Conservation (phyloP, 129 eudicot genomes). For the Logfia minima region DNA sequence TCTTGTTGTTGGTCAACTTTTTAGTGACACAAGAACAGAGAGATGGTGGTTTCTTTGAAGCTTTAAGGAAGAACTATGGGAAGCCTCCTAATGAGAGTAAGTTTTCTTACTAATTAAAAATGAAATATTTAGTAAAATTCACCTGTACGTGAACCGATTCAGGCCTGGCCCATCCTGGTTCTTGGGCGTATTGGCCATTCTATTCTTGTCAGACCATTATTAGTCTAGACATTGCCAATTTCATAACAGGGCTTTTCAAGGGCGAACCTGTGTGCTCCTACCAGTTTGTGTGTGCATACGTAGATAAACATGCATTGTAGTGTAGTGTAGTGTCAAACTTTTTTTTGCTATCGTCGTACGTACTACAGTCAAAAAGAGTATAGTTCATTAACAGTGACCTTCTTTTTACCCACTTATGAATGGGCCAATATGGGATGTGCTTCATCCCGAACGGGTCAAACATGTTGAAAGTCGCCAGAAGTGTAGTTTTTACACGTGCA, state of each 20-base stretch:
- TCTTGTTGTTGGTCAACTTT: slow-evolving; percentile 11
- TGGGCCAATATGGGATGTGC: not conserved
- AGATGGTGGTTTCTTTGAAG: slow-evolving; percentile 58
- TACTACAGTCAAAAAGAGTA: too few species aligned
- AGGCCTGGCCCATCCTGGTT: not conserved
- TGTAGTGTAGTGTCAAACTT: not conserved
- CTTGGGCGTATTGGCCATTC: not conserved
- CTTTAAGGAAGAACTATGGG: slow-evolving; percentile 59
- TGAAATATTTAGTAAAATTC: not conserved
- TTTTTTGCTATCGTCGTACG: too few species aligned
- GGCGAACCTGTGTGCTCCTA: not conserved
- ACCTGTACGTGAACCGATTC: not conserved
- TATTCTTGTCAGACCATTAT: not conserved
- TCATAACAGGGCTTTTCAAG: too few species aligned
- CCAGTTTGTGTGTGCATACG: not conserved
- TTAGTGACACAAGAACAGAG: slow-evolving; percentile 74
- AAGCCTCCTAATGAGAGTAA: slow-evolving; percentile 65
- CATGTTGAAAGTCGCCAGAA: not conserved
- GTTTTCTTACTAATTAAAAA: slow-evolving; percentile 16
- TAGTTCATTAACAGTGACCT: too few species aligned
- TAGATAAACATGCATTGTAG: not conserved
- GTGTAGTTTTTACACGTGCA: not conserved
- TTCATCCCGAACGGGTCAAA: not conserved
- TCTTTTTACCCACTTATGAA: too few species aligned
- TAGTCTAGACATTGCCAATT: not conserved